A percentile compares a stretch with the other conserved stretches of the same genome.
Conservation (phyloP, 2,329 filamentous ascomycete species). For the Aspergillus ibericus region DNA sequence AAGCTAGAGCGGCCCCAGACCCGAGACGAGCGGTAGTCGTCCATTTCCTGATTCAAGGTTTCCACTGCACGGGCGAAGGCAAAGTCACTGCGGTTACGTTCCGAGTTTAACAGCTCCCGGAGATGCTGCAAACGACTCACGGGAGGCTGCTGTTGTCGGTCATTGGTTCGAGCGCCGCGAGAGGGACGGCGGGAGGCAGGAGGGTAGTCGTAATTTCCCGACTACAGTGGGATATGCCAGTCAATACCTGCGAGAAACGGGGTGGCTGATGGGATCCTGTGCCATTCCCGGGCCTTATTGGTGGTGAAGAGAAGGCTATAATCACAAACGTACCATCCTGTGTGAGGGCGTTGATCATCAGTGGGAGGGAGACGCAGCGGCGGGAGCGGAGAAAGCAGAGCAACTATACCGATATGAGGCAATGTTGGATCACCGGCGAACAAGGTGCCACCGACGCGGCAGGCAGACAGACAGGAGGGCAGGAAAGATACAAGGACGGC, state of each 20-base stretch:
- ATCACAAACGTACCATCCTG: constrained; percentile 21
- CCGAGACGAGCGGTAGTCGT: constrained; percentile 31
- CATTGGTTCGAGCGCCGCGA: constrained; percentile 23
- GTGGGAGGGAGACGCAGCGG: constrained; percentile 7
- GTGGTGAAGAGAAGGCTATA: not conserved
- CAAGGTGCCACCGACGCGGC: not conserved
- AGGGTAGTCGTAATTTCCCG: constrained; percentile 46
- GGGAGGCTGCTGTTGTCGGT: constrained; percentile 26
- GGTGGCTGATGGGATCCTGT: not conserved
- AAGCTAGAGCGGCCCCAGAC: constrained; percentile 24
- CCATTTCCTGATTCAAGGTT: constrained; percentile 42
- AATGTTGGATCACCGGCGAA: too few species aligned
- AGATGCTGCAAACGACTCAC: constrained; percentile 37
- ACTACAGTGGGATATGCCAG: constrained; percentile 30
- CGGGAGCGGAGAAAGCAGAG: constrained; percentile 6
- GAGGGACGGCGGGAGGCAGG: constrained; percentile 36
- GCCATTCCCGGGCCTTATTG: not conserved
- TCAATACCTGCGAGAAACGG: constrained; percentile 19
- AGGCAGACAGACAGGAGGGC: not conserved
- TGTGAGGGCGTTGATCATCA: constrained; percentile 5
- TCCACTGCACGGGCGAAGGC: constrained; percentile 37
- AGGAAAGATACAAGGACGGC: not conserved
- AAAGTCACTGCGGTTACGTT: constrained; percentile 32
- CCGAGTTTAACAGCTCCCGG: constrained; percentile 40
- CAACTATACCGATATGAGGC: constrained; percentile 11